Conservation (phyloP, 2,329 filamentous ascomycete genomes). For the Emmonsia crescens region DNA sequence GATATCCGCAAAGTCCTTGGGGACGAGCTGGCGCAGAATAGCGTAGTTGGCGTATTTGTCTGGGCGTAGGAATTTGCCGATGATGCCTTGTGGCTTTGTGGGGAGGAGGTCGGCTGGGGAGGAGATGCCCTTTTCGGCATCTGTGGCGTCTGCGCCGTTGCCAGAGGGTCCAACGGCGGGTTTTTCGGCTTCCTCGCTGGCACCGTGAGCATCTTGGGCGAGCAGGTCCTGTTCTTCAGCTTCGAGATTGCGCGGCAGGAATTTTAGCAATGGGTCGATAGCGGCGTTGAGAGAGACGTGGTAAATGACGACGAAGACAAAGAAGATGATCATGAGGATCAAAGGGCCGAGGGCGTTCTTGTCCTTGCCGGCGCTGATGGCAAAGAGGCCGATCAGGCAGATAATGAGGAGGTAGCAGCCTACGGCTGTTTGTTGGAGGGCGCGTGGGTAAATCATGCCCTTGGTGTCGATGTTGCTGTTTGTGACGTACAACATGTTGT, state of each 20-base stretch:
- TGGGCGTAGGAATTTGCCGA: constrained; percentile 57
- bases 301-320: constrained; percentile 65
- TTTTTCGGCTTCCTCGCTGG: neutral
- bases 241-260: constrained; percentile 63
- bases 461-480: constrained; percentile 77
- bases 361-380: constrained; percentile 53
- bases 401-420: constrained; percentile 75
- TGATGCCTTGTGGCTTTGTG: constrained; percentile 24
- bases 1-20: constrained; percentile 44
- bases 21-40: constrained; percentile 58
- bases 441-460: constrained; percentile 77
- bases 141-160: constrained; percentile 14
- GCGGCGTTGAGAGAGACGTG: constrained; percentile 62
- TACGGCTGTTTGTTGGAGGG: constrained; percentile 71
- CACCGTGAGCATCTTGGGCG: constrained; percentile 11
- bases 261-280: constrained; percentile 64
- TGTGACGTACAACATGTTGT: constrained; percentile 81
- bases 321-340: constrained; percentile 63
- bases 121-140: constrained; percentile 20
- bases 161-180: neutral
- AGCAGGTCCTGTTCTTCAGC: constrained; percentile 41
- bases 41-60: constrained; percentile 66
- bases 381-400: constrained; percentile 77
- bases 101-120: constrained; percentile 17
- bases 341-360: constrained; percentile 55